Percentiles rank a stretch among this genome's conserved stretches.
Conservation (phyloP, 2,329 filamentous ascomycete genomes). For the Coniochaeta prunicola region DNA sequence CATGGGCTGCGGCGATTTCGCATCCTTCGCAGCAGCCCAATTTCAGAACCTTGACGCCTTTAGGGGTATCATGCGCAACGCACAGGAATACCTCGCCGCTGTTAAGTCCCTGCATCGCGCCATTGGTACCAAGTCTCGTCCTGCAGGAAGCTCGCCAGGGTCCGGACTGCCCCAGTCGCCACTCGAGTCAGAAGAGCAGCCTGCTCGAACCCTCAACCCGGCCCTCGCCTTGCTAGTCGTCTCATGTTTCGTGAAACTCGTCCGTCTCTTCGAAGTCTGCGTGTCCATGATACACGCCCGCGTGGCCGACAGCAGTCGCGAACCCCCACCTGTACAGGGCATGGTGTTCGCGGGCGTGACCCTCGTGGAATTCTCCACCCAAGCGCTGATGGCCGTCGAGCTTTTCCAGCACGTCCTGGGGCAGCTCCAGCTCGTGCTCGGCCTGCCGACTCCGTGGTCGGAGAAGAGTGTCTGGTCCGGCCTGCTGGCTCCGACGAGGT, state of each 20-base stretch:
- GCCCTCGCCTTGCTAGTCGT: not conserved
- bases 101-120: not conserved
- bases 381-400: not conserved
- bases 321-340: not conserved
- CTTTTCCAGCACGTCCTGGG: not conserved
- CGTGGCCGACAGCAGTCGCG: not conserved
- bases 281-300: not conserved
- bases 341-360: not conserved
- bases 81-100: not conserved
- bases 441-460: not conserved
- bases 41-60: not conserved
- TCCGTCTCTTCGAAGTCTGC: not conserved
- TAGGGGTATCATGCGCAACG: not conserved
- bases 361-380: not conserved
- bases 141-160: not conserved
- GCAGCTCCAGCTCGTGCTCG: not conserved
- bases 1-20: not conserved
- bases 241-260: not conserved
- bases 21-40: not conserved
- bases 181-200: not conserved
- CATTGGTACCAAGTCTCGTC: not conserved
- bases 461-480: not conserved
- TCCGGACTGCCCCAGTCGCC: not conserved
- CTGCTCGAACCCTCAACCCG: not conserved
- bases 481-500: not conserved